Base-by-base conservation (phyloP, 192 early-diverging fungal species). In the Coemansia brasiliensis region DNA sequence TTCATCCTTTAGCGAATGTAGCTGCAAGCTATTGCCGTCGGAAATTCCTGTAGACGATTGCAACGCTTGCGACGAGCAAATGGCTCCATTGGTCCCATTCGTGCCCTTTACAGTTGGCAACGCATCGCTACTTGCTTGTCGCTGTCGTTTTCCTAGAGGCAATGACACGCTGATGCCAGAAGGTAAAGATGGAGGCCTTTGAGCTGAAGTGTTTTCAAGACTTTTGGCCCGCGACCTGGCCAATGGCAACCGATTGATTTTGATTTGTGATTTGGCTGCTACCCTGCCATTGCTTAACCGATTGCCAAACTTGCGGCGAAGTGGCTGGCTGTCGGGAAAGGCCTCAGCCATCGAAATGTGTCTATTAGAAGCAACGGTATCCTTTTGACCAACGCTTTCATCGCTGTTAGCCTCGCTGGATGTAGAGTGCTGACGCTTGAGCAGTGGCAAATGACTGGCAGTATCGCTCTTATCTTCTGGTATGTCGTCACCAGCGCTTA, bases 301-400 rank as follows among this genome's bases (percentile, higher is more conserved):
- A 18, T 18, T 57, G 21, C 40, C 51, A 21, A 69, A 29, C 67
- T 58, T 61, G 55, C 70, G 70, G 24, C 35, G 51, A 13, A 79
- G 43, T 1, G 60, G 75, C 54, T 54, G 66, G 29, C 75, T 71
- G 13, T 79, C 75, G 1, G 75, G 75, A 24, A 79, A 79, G 18
- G 69, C 69, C 16, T 72, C 69, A 17, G 75, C 55, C 5, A 79
- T 43, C 0, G 72, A 63, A 13, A 67, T 29, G 10, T n/a, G 38
- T 17, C 55, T 51, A 24, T 41, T 66, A 17, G 57, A 25, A 32
- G 21, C 3, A 39, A 32, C 53, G 17, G 29, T 17, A 3, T 17
- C n/a, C 6, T 53, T n/a, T n/a, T n/a, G n/a, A n/a, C n/a, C 37
- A 5, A 37, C 29, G 25, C 3, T 39, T 8, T 24, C n/a, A 17